phyloP scores from a whole-genome alignment of 1,284 basidiomycete genomes.

The Boletus subluridellus region DNA sequence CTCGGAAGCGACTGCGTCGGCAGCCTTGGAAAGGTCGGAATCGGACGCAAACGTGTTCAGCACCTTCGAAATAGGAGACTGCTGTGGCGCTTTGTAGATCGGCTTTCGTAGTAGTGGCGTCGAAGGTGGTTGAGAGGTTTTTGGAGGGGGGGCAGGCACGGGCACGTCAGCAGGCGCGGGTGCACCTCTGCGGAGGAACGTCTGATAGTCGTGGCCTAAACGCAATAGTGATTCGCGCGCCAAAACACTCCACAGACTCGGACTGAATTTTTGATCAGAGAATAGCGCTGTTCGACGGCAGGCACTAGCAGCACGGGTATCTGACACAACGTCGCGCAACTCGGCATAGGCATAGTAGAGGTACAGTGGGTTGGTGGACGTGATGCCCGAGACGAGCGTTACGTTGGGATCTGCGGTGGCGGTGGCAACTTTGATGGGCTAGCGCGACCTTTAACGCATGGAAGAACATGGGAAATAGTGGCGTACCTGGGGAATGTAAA shows the following conservation, averaged over 20 bases:
- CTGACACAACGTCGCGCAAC: constrained; percentile 44
- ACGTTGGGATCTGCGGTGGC: constrained; percentile 48
- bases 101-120: constrained; percentile 48
- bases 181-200: constrained; percentile 49
- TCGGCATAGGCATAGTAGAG: constrained; percentile 59
- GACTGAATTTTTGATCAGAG: constrained; percentile 64
- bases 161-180: constrained; percentile 29
- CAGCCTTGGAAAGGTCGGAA: constrained; percentile 49
- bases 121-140: constrained; percentile 29
- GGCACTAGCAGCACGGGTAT: constrained; percentile 39
- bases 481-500: constrained; percentile 46
- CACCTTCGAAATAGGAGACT: constrained; percentile 48
- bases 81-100: constrained; percentile 42
- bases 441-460: neutral
- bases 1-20: constrained; percentile 43
- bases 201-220: constrained; percentile 64
- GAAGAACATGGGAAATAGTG: neutral
- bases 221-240: constrained; percentile 56
- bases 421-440: constrained; percentile 46
- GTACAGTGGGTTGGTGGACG: constrained; percentile 48
- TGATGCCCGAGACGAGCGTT: constrained; percentile 58
- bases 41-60: constrained; percentile 57
- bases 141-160: constrained; percentile 22
- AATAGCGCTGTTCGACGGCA: constrained; percentile 57
- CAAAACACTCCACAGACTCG: constrained; percentile 61